A percentile compares a stretch with the other conserved stretches of the same genome.
phyloP scores from a whole-genome alignment of 345 rosid species.

The Heritiera littoralis region DNA sequence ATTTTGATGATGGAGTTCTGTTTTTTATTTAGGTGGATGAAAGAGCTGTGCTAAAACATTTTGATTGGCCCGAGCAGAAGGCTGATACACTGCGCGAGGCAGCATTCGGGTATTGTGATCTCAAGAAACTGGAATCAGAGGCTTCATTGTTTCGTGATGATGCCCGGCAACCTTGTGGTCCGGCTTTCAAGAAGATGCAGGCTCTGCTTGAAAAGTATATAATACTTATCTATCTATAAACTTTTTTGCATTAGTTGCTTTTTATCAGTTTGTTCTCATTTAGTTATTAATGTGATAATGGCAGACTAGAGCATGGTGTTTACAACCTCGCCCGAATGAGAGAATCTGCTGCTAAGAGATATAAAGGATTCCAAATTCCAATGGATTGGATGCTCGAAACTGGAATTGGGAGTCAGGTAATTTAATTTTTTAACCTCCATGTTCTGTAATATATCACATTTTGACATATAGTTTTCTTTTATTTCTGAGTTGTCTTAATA shows the following conservation, averaged over 20 bases:
- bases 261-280: not conserved
- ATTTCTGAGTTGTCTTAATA: conserved; percentile 24
- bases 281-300: not conserved
- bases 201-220: conserved; percentile 81
- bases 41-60: conserved; percentile 79
- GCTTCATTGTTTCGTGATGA: conserved; percentile 74
- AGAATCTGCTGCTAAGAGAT: conserved; percentile 78
- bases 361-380: conserved; percentile 72
- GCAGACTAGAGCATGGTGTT: conserved; percentile 90
- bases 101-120: conserved; percentile 86
- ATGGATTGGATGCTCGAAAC: conserved; percentile 94
- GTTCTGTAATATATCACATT: too few relatives aligned
- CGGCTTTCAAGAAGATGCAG: conserved; percentile 93
- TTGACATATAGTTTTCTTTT: not conserved
- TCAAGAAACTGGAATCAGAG: conserved; percentile 78
- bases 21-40: conserved; percentile 55
- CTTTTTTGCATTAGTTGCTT: not conserved
- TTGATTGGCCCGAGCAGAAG: conserved; percentile 77
- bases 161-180: conserved; percentile 61
- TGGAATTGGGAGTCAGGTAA: conserved; percentile 87
- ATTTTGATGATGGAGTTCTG: not conserved
- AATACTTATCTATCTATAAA: not conserved
- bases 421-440: not conserved
- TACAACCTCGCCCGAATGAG: conserved; percentile 87
- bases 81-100: conserved; percentile 76